Conservation (phyloP, 1,139 yeast genomes). For the Blastobotrys petasosporus region DNA sequence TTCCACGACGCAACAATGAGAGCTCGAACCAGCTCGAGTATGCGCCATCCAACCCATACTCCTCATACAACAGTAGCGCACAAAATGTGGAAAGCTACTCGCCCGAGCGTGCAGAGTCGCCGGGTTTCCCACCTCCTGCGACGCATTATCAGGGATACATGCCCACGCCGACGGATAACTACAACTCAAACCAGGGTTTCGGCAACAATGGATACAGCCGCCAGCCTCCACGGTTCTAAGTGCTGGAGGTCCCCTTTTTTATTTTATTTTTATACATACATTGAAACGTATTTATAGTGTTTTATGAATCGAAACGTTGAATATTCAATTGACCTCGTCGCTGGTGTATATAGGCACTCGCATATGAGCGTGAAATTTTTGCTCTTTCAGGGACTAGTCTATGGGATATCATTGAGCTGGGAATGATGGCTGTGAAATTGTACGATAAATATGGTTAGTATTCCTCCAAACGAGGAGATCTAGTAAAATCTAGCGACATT, state of each 20-base stretch:
- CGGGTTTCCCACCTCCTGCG: constrained; percentile 11
- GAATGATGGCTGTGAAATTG: too few species aligned
- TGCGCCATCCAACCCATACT: too few species aligned
- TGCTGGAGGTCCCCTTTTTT: not conserved
- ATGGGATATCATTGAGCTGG: too few species aligned
- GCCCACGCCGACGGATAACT: constrained; percentile 13
- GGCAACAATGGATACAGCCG: constrained; percentile 2
- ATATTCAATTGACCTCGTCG: too few species aligned
- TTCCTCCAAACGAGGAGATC: too few species aligned
- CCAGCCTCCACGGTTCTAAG: constrained; percentile 12
- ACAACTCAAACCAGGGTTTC: too few species aligned
- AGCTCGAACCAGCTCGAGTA: constrained; percentile 6
- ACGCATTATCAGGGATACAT: constrained; percentile 13
- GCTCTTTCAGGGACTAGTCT: too few species aligned
- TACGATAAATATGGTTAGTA: too few species aligned
- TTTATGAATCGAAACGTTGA: constrained; percentile 2
- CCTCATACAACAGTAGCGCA: not conserved
- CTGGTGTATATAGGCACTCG: too few species aligned
- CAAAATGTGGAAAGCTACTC: constrained; percentile 2
- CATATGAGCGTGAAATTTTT: too few species aligned
- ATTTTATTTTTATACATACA: not conserved
- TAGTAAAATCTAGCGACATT: too few species aligned
- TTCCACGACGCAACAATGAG: constrained; percentile 18
- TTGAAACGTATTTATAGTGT: constrained; percentile 1
- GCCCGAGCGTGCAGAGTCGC: constrained; percentile 11